These are phyloP conservation scores for Candida easanensis DNA, from an alignment of 805 yeast species.

Conservation along the genomic window DNA sequence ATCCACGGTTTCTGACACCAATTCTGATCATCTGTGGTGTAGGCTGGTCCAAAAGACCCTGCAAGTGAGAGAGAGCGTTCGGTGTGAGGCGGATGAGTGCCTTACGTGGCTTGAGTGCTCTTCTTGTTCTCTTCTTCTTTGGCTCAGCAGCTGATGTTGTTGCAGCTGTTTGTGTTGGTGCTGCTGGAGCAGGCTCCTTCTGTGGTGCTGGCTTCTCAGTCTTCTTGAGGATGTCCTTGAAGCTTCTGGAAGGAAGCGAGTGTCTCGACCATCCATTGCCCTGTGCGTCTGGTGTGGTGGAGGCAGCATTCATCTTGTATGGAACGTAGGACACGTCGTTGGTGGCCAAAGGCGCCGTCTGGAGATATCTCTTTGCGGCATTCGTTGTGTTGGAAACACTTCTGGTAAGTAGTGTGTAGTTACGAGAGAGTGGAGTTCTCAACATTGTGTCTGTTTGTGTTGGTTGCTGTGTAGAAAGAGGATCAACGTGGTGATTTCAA, in stretches of 20 bases:
- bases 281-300: slow-evolving; percentile 1
- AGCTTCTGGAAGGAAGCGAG: slow-evolving; percentile 27
- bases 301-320: slow-evolving; percentile 9
- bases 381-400: slow-evolving; percentile 15
- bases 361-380: slow-evolving; percentile 28
- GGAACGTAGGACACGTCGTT: slow-evolving; percentile 21
- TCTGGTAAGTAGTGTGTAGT: slow-evolving; percentile 12
- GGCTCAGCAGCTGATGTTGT: slow-evolving; percentile 18
- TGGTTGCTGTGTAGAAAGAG: not conserved
- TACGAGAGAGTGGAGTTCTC: slow-evolving; percentile 12
- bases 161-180: slow-evolving; percentile 12
- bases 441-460: slow-evolving; percentile 8
- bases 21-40: slow-evolving; percentile 86
- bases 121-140: slow-evolving; percentile 43
- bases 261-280: slow-evolving; percentile 27
- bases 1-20: slow-evolving; percentile 94
- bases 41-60: slow-evolving; percentile 68
- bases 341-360: slow-evolving; percentile 27
- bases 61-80: slow-evolving; percentile 71
- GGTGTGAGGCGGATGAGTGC: slow-evolving; percentile 83
- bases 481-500: not conserved
- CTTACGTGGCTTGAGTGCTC: slow-evolving; percentile 80
- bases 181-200: not conserved
- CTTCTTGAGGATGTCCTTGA: slow-evolving; percentile 25
- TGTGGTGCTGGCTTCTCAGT: slow-evolving; percentile 5